phyloP scores from a whole-genome alignment of 345 rosid genomes.

The Ceriops tagal region DNA sequence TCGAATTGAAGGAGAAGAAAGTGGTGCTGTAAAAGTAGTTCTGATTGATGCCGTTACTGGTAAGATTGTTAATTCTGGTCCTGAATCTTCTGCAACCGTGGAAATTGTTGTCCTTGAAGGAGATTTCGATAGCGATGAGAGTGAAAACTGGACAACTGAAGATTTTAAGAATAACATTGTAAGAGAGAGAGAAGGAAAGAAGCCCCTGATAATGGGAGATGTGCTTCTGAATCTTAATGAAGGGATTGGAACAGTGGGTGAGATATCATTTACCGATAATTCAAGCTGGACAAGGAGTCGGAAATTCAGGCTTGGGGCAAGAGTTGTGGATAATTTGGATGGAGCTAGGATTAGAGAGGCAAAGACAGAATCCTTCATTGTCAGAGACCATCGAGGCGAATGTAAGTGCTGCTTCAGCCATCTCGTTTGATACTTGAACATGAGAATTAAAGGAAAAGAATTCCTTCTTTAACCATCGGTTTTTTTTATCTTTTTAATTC shows the following conservation, averaged over 20 bases:
- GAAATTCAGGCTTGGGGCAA: conserved; percentile 82
- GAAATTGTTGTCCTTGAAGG: conserved; percentile 94
- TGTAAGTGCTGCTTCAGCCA: conserved; percentile 47
- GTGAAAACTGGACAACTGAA: conserved; percentile 64
- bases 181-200: conserved; percentile 96
- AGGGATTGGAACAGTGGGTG: conserved; percentile 62
- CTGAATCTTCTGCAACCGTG: conserved; percentile 68
- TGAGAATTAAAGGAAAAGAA: conserved; percentile 1
- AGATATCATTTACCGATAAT: conserved; percentile 91
- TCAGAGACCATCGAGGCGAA: conserved; percentile 99
- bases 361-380: conserved; percentile 78
- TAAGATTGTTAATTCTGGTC: conserved; percentile 52
- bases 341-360: conserved; percentile 66
- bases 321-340: conserved; percentile 62
- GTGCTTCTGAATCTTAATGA: conserved; percentile 57
- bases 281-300: conserved; percentile 99
- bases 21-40: conserved; percentile 55
- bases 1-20: conserved; percentile 82
- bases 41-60: conserved; percentile 64
- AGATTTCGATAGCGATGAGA: conserved; percentile 73
- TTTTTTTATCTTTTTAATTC: neutral
- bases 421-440: neutral
- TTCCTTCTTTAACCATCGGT: conserved; percentile 1
- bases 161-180: conserved; percentile 87
- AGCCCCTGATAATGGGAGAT: conserved; percentile 85